Evolutionary conservation across 768 basidiomycete genomes (phyloP), one percentile per base, ranked within the genome.

Genomic region (Leccinum subtestaceum): DNA sequence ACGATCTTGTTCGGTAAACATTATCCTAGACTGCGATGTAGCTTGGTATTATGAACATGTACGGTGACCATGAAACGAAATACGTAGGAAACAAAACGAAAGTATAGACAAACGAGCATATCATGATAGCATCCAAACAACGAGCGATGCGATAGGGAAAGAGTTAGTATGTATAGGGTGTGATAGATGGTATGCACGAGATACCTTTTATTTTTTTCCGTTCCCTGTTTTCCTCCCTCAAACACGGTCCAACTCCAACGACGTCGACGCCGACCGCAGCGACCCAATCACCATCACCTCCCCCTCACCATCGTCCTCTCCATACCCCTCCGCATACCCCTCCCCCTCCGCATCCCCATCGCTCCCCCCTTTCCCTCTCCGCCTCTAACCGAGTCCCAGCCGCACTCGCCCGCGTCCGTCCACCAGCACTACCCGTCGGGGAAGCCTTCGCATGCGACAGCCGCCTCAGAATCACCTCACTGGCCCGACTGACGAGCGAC

Each of bases 381-480:
- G n/a, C n/a, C n/a, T 27, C 27, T 29, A 36, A 15, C 13, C 36
- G 2, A 36, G 36, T 0, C 36, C 36, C 36, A 36, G 36, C 36
- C 36, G 17, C 17, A n/a, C 17, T 1, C 38, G 1, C 8, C 8
- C 38, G 17, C 38, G 17, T 40, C 38, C 38, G 38, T 40, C 38
- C 38, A 1, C 38, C 17, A 36, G 6, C 17, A 40, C 17, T 17
- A 9, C 17, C 13, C 47, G 12, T 48, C 47, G 13, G 23, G 3
- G 47, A 27, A 7, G 40, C 3, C 19, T 27, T 32, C 56, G 69
- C 63, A 50, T 61, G 63, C 53, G 70, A 69, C 48, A 67, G 23
- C 50, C 67, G 64, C 15, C 62, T 61, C 19, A 72, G 38, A 10
- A 72, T 56, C 9, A 68, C 59, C 43, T 71, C 71, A 10, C 71